Evolutionary conservation across 2,329 filamentous ascomycete species (phyloP).

Genomic region (Dothistroma septosporum): DNA sequence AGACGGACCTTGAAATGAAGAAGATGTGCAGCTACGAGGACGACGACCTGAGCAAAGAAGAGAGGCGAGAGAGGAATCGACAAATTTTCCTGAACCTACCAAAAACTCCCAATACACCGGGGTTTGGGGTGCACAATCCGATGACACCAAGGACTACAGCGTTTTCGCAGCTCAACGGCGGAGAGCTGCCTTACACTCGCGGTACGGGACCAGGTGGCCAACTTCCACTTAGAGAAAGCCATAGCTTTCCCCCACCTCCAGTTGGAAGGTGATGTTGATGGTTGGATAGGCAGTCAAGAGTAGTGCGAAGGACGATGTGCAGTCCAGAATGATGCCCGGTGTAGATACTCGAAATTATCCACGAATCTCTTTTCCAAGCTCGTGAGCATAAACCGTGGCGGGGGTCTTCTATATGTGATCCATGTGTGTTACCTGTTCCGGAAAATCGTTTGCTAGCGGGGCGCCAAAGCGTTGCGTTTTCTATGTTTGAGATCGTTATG

Average conservation of each 20-base stretch:
- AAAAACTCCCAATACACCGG: constrained; percentile 46
- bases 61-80: constrained; percentile 56
- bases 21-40: constrained; percentile 42
- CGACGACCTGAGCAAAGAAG: constrained; percentile 42
- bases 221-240: constrained; percentile 29
- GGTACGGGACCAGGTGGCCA: constrained; percentile 13
- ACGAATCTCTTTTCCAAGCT: not conserved
- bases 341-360: not conserved
- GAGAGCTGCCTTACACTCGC: constrained; percentile 11
- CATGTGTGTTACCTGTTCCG: not conserved
- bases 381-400: no score
- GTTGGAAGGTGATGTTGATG: not conserved
- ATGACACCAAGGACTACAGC: constrained; percentile 65
- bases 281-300: not conserved
- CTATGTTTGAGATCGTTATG: not conserved
- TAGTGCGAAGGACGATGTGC: not conserved
- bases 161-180: constrained; percentile 56
- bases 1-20: constrained; percentile 47
- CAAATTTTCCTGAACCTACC: constrained; percentile 35
- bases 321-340: not conserved
- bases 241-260: not conserved
- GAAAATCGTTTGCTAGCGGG: not conserved
- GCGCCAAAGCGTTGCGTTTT: not conserved
- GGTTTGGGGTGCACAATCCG: constrained; percentile 30
- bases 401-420: not conserved